Evolutionary conservation across 176 grass and related monocot species (phyloP).

Genomic region (Aegilops tauschii): DNA sequence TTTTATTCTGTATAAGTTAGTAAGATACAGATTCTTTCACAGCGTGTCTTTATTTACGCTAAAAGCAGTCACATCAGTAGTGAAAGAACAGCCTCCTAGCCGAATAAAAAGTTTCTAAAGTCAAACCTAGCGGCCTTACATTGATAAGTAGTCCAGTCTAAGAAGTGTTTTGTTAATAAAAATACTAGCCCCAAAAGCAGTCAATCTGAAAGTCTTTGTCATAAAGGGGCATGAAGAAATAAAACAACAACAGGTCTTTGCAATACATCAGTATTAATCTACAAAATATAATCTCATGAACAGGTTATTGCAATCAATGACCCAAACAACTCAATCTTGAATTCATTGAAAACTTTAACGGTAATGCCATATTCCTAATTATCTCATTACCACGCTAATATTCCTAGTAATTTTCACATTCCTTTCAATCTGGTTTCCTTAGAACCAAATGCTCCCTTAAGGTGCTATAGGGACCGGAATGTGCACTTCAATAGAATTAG

Average conservation of each 20-base stretch:
- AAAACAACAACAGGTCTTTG: no score
- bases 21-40: neutral
- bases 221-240: neutral
- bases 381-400: neutral
- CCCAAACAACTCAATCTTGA: neutral
- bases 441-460: neutral
- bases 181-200: neutral
- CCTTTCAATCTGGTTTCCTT: constrained; percentile 1
- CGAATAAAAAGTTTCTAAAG: neutral
- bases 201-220: neutral
- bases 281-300: neutral
- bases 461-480: neutral
- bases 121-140: neutral
- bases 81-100: neutral
- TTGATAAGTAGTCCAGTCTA: neutral
- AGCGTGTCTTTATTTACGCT: neutral
- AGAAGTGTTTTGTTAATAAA: neutral
- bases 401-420: neutral
- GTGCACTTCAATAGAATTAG: neutral
- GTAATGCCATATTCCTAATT: neutral
- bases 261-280: neutral
- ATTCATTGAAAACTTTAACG: neutral
- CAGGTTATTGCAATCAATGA: neutral
- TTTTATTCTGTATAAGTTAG: neutral
- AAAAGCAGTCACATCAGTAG: neutral